Evolutionary conservation across 768 basidiomycete genomes (phyloP).

Genomic region (Royoungia palumana): DNA sequence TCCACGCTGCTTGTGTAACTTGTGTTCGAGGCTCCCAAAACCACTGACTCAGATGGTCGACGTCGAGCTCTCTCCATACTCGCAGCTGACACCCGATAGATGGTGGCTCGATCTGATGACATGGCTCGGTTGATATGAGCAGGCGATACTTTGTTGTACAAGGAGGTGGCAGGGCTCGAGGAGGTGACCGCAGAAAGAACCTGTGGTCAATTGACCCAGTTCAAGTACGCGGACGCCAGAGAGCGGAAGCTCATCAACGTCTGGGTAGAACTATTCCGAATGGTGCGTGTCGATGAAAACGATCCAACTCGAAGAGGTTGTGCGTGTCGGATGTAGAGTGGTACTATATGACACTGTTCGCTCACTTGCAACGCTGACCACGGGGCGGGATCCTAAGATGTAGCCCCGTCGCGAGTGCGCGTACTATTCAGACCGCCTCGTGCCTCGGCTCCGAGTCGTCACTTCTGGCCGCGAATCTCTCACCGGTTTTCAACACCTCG

Average conservation of each 20-base stretch:
- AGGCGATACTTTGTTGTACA: too few relatives aligned
- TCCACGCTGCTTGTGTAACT: too few relatives aligned
- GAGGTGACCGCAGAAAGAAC: constrained; percentile 69
- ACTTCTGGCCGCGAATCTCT: too few relatives aligned
- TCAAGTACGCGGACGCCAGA: constrained; percentile 64
- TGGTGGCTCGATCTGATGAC: constrained; percentile 68
- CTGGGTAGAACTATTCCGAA: not conserved
- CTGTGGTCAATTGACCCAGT: constrained; percentile 68
- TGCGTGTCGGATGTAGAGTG: not conserved
- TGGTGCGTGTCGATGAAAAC: constrained; percentile 12
- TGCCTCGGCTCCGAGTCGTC: too few relatives aligned
- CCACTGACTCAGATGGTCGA: constrained; percentile 72
- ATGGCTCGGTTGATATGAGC: constrained; percentile 46
- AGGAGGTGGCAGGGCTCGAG: constrained; percentile 40
- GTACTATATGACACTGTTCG: not conserved
- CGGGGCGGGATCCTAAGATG: too few relatives aligned
- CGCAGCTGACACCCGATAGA: constrained; percentile 62
- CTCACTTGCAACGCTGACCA: constrained; percentile 6
- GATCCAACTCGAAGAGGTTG: constrained; percentile 1
- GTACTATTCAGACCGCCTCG: too few relatives aligned
- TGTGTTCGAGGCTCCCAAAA: constrained; percentile 70
- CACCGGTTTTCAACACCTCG: too few relatives aligned
- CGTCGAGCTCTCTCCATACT: constrained; percentile 68
- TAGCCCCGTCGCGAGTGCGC: too few relatives aligned
- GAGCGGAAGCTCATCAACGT: constrained; percentile 46